Base-by-base conservation (phyloP, 352 stramenopile species). In the Globisporangium paroecandrum region DNA sequence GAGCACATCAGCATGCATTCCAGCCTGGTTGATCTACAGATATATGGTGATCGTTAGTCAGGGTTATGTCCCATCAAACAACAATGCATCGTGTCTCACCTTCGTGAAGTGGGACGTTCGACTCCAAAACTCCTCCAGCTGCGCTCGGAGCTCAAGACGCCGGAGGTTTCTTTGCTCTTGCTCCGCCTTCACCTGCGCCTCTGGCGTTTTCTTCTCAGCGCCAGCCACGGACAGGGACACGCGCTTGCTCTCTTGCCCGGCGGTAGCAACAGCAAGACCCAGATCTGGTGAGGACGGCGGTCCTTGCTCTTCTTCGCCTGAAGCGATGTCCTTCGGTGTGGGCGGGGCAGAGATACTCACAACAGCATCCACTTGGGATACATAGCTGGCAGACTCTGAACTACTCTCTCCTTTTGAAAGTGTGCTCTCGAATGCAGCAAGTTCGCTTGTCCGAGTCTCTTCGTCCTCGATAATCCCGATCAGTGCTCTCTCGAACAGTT, bases 401-500 rank as follows among this genome's bases (percentile, higher is more conserved):
- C 41, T 27, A 32, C 25, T 57, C n/a, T 71, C 66, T 27, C 6
- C 38, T 18, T 49, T 59, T 18, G 58, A 55, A 10, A 61, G 15
- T 1, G n/a, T 13, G 22, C 32, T 56, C 38, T 68, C 66, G n/a
- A 72, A 63, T 2, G 41, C 66, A 36, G 60, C 34, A 13, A 65
- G 54, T 43, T 63, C 60, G 32, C 27, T 43, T 25, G 54, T 51
- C 12, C 66, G 51, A 15, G 46, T 9, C 9, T 72, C 66, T 15
- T 72, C 66, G 22, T 64, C 62, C 57, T 55, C 53, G 59, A 69
- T 65, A 58, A 41, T 60, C 6, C 32, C 59, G 58, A 79, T 49
- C 60, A 75, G 27, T 18, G 67, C 41, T 32, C 77, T 82, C 56
- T 90, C 82, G 4, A 90, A 68, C 9, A 88, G 69, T 27, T 85